Percentiles rank a stretch among this genome's conserved stretches.
These are phyloP conservation scores for Globisporangium middletonii DNA, from an alignment of 352 stramenopile genomes.

Conservation along the genomic window DNA sequence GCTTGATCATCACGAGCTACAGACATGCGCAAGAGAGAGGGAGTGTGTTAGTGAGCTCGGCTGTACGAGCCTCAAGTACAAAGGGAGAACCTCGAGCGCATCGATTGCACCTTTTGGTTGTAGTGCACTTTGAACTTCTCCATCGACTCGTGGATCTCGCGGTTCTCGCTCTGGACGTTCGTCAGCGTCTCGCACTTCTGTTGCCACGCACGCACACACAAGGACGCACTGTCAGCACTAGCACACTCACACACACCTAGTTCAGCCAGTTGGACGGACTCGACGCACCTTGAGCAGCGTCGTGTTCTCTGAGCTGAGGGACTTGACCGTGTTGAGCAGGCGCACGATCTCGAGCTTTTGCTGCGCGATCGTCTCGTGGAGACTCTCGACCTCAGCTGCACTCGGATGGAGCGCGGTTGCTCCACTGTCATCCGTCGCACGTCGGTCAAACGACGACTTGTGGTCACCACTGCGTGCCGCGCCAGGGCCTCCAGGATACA, in stretches of 20 bases:
- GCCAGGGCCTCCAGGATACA: neutral
- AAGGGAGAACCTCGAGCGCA: neutral
- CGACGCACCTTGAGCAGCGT: constrained; percentile 67
- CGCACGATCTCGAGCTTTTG: constrained; percentile 83
- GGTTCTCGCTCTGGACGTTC: constrained; percentile 71
- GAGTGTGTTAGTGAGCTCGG: neutral
- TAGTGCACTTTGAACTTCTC: constrained; percentile 84
- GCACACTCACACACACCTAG: no score
- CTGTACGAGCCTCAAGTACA: neutral
- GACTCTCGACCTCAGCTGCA: constrained; percentile 24
- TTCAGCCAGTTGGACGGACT: no score
- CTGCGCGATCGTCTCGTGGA: constrained; percentile 54
- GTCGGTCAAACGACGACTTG: no score
- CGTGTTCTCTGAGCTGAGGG: constrained; percentile 78
- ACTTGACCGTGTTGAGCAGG: constrained; percentile 79
- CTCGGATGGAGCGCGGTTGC: no score
- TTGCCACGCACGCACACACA: no score
- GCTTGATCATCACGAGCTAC: constrained; percentile 86
- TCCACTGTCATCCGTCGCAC: no score
- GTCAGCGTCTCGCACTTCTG: constrained; percentile 75
- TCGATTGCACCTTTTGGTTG: constrained; percentile 68
- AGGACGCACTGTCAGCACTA: no score
- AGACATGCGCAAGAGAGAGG: neutral
- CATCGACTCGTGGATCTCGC: constrained; percentile 75
- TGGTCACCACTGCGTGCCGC: neutral